phyloP scores from a whole-genome alignment of 1,284 basidiomycete genomes.

The Trametes versicolor region DNA sequence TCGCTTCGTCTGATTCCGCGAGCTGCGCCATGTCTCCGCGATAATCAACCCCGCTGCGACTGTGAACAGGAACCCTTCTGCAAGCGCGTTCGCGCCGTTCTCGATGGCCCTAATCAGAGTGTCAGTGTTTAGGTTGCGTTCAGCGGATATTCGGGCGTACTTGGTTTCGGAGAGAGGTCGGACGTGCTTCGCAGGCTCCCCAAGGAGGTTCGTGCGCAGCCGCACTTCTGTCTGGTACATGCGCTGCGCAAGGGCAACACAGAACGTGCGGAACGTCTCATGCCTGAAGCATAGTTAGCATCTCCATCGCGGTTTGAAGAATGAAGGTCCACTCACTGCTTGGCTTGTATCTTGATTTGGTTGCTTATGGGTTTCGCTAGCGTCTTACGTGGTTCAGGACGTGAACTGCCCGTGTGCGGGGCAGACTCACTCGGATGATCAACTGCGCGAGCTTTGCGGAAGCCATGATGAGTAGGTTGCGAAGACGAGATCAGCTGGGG shows the following conservation, averaged over 20 bases:
- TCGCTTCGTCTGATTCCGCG: constrained; percentile 77
- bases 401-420: constrained; percentile 3
- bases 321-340: constrained; percentile 62
- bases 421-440: constrained; percentile 66
- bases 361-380: constrained; percentile 87
- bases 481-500: background rate
- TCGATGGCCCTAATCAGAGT: constrained; percentile 76
- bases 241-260: constrained; percentile 82
- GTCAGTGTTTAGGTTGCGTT: constrained; percentile 1
- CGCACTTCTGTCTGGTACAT: constrained; percentile 85
- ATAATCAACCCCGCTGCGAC: constrained; percentile 83
- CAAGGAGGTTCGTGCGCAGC: constrained; percentile 82
- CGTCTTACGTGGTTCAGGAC: constrained; percentile 61
- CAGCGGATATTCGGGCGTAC: constrained; percentile 48
- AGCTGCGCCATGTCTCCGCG: constrained; percentile 82
- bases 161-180: constrained; percentile 86
- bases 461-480: constrained; percentile 56
- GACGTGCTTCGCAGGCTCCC: constrained; percentile 79
- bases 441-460: constrained; percentile 75
- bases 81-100: constrained; percentile 87
- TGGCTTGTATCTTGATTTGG: constrained; percentile 80
- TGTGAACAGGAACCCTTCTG: constrained; percentile 87
- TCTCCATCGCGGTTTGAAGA: constrained; percentile 9
- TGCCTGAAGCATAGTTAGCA: constrained; percentile 59
- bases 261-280: constrained; percentile 78